phyloP scores from a whole-genome alignment of 148 eudicot species.

The Chenopodium berlandieri region DNA sequence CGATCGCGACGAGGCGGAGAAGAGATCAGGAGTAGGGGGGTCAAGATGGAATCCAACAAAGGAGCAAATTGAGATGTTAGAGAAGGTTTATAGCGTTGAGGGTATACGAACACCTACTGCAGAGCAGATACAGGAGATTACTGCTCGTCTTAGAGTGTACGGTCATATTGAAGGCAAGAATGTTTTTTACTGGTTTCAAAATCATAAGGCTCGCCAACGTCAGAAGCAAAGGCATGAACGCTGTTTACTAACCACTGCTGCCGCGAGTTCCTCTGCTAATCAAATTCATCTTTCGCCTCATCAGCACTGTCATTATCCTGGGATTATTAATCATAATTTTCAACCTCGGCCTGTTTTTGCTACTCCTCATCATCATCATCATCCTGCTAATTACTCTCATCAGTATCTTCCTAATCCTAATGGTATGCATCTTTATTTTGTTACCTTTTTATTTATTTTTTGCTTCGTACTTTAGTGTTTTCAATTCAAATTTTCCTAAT shows the following conservation, averaged over 20 bases:
- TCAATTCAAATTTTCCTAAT: no score
- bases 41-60: constrained; percentile 83
- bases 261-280: constrained; percentile 11
- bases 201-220: constrained; percentile 90
- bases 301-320: background rate
- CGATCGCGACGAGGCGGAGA: background rate
- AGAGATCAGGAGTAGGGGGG: constrained; percentile 37
- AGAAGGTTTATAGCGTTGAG: constrained; percentile 50
- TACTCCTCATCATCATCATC: constrained; percentile 6
- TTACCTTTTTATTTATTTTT: no score
- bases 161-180: constrained; percentile 94
- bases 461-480: no score
- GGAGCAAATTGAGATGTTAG: constrained; percentile 76
- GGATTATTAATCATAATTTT: constrained; percentile 8
- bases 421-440: constrained; percentile 15
- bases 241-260: background rate
- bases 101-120: constrained; percentile 80
- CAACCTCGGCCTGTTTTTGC: constrained; percentile 15
- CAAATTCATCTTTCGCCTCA: background rate
- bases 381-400: background rate
- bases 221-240: constrained; percentile 49
- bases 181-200: constrained; percentile 96
- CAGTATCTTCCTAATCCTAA: constrained; percentile 23
- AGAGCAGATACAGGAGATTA: constrained; percentile 77
- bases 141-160: constrained; percentile 44